phyloP scores from a whole-genome alignment of 768 basidiomycete genomes.

The Amylocystis lapponica region DNA sequence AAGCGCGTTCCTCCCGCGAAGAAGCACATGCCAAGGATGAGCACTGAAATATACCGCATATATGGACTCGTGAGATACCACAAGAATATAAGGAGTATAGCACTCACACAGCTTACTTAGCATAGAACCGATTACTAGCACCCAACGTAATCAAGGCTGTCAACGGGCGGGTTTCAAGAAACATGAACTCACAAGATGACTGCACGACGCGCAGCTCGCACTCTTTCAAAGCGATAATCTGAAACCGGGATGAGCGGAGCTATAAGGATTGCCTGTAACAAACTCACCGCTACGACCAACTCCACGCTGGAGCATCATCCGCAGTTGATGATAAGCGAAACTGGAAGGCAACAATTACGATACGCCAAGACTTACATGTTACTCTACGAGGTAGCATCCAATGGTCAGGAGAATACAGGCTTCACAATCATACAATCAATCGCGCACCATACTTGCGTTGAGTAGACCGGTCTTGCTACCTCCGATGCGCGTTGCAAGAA shows the following conservation, averaged over 20 bases:
- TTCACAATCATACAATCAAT: constrained; percentile 46
- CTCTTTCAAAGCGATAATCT: constrained; percentile 79
- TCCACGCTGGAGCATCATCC: too few species aligned
- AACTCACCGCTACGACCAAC: constrained; percentile 66
- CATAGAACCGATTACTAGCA: constrained; percentile 78
- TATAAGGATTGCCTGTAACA: too few species aligned
- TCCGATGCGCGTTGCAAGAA: constrained; percentile 70
- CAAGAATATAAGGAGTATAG: neutral
- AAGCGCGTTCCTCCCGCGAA: constrained; percentile 76
- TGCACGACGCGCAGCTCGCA: constrained; percentile 81
- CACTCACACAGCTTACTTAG: constrained; percentile 64
- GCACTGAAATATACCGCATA: constrained; percentile 44
- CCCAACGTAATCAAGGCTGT: too few species aligned
- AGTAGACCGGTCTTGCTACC: constrained; percentile 72
- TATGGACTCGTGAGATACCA: neutral
- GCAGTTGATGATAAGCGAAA: neutral
- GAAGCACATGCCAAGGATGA: constrained; percentile 83
- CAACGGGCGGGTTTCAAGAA: too few species aligned
- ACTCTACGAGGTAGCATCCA: constrained; percentile 35
- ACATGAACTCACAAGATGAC: constrained; percentile 54
- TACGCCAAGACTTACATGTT: constrained; percentile 48
- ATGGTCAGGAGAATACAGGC: neutral
- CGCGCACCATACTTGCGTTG: constrained; percentile 75
- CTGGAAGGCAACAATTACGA: neutral
- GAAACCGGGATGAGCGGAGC: too few species aligned